Base-by-base conservation (phyloP, 345 rosid genomes). In the Lumnitzera racemosa region DNA sequence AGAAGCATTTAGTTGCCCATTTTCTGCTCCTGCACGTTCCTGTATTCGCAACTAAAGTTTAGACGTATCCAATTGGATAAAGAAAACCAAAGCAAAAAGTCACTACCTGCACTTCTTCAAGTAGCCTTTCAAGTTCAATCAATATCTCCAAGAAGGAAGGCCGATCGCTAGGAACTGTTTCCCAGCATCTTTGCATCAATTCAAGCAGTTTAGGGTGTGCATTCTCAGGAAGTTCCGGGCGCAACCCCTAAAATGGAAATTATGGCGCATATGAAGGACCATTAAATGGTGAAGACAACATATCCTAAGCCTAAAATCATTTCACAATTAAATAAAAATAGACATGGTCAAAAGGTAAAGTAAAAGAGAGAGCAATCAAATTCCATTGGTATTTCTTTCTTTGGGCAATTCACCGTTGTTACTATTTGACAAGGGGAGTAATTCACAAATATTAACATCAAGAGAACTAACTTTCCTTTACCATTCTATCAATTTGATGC, bases 141-240 rank as follows among this genome's bases (percentile, higher is more conserved):
- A 53, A 56, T 61, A 84, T 77, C 67, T 80, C 82, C 2, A 82
- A 67, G 67, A 87, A 82, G 48, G 86, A 56, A 15, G 87, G 95
- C 43, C 95, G 78, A 24, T 61, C 62, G 27, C 46, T 60, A 31
- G 90, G 85, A 62, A 47, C 76, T 17, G 78, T 72, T 53, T 82
- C 88, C 90, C 95, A 87, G 64, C 95, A 87, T 74, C 81, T 77
- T 72, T 75, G 80, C 88, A 87, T 87, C 77, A 84, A 56, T 25
- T 72, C 76, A 12, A 70, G 24, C 24, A 87, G 71, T 63, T 71
- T 70, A 12, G 95, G 88, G 47, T 84, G 83, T 13, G 76, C 75
- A 58, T 65, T 50, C 58, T 72, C 60, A 3, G 88, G 95, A 56
- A 82, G 74, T 41, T 80, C 84, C 2, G 90, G 95, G 13, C 88